phyloP scores from a whole-genome alignment of 208 protist species.

The Endotrypanum monterogeii region DNA sequence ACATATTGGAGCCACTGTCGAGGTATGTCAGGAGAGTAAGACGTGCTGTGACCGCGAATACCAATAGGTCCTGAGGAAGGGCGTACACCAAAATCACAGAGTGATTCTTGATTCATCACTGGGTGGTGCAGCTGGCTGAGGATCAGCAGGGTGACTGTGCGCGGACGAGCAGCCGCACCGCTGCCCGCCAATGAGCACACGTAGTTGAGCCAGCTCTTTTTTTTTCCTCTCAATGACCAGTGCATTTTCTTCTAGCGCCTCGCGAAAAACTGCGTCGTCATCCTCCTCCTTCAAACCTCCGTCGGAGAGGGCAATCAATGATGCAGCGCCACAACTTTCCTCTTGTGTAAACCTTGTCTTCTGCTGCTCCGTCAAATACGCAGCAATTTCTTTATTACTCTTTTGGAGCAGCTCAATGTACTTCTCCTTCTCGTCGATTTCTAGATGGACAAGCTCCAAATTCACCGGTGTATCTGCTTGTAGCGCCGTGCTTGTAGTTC shows the following conservation, averaged over 20 bases:
- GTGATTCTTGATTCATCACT: constrained; percentile 12
- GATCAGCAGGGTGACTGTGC: constrained; percentile 6
- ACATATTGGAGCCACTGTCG: background rate
- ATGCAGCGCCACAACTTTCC: constrained; percentile 12
- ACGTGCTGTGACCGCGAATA: background rate
- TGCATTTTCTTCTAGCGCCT: constrained; percentile 39
- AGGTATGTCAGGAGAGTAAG: background rate
- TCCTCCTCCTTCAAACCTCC: constrained; percentile 22
- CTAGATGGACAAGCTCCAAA: constrained; percentile 58
- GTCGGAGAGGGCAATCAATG: constrained; percentile 14
- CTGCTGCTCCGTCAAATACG: constrained; percentile 20
- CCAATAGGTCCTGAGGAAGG: background rate
- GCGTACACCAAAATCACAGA: constrained; percentile 6
- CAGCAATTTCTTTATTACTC: constrained; percentile 67
- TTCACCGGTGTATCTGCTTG: constrained; percentile 37
- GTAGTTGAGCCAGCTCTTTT: constrained; percentile 29
- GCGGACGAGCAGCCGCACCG: constrained; percentile 32
- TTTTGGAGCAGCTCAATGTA: constrained; percentile 59
- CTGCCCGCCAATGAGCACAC: constrained; percentile 26
- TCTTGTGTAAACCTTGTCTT: constrained; percentile 14
- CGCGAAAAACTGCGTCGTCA: constrained; percentile 32
- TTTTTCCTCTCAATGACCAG: constrained; percentile 38
- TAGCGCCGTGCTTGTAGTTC: background rate
- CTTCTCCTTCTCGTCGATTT: constrained; percentile 55
- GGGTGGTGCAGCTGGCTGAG: background rate